Base-by-base conservation (phyloP, 768 basidiomycete species). In the Cubamyces lactineus region DNA sequence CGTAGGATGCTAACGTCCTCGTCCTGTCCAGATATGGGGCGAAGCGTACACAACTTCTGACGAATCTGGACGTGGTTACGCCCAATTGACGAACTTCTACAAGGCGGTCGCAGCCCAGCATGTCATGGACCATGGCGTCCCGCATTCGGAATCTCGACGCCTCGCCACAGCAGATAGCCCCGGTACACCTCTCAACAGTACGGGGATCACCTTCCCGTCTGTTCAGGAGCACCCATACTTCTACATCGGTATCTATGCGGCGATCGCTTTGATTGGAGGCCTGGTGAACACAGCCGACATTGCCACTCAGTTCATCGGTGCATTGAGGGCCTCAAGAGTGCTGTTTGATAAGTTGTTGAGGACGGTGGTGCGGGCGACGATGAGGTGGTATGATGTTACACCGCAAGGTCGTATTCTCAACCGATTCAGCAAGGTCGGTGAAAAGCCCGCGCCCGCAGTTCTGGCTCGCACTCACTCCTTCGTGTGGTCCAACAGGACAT, bases 331-430 rank as follows among this genome's bases (percentile, higher is more conserved):
- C 8, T 76, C 75, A 39, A 67, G 73, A 41, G 64, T 69, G 2
- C 66, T 78, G 38, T 81, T 78, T 70, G 82, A 76, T 65, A 78
- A 80, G 53, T 74, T 95, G 40, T 75, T 94, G 53, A 82, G 79
- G 6, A 83, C 83, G 0, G 89, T 95, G 12, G 86, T 93, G 17
- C 80, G 85, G 15, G 91, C 92, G 11, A 93, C 93, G 5, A 92
- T 94, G 81, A 82, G 92, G 57, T 92, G 89, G 80, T 87, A 89
- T 69, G 91, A 94, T 70, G 86, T 88, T 0, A 94, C 92, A 0
- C 92, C 92, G 1, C 85, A 89, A 74, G 91, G 91, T 80, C 88
- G 91, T 2, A 88, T 95, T 82, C 79, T 95, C 66, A 95, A 94
- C 73, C 84, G 93, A 5, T 94, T 95, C 69, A 88, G 86, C 68